Evolutionary conservation across 805 yeast genomes (phyloP).

Genomic region (Torulaspora indica): DNA sequence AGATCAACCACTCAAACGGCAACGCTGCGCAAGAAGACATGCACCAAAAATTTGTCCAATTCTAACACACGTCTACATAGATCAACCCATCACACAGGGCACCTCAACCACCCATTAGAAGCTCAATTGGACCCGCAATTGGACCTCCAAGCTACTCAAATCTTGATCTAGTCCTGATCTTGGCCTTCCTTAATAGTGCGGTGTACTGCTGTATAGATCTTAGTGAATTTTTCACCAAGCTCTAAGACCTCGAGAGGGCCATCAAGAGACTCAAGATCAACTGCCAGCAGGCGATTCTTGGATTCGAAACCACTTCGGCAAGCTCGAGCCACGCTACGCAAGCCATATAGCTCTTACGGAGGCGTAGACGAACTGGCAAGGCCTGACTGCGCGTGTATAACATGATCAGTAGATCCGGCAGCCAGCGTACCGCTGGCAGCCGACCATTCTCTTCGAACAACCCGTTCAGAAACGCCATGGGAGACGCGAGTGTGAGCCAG

Average conservation of each 20-base stretch:
- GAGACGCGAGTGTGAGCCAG: slow-evolving; percentile 28
- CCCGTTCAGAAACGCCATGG: slow-evolving; percentile 51
- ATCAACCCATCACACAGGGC: background rate
- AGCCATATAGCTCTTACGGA: background rate
- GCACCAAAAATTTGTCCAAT: slow-evolving; percentile 36
- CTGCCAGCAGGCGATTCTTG: background rate
- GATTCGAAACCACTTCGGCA: background rate
- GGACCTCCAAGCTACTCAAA: no score
- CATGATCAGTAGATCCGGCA: slow-evolving; percentile 23
- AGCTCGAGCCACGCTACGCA: background rate
- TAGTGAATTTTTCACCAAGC: background rate
- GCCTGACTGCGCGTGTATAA: background rate
- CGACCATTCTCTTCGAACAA: slow-evolving; percentile 58
- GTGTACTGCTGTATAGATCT: background rate
- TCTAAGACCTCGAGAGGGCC: no score
- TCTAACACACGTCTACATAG: slow-evolving; percentile 14
- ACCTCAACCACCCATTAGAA: background rate
- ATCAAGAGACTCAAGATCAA: no score
- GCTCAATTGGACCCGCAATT: no score
- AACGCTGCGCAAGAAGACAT: slow-evolving; percentile 13
- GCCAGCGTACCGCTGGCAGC: slow-evolving; percentile 23
- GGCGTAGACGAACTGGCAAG: background rate
- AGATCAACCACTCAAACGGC: slow-evolving; percentile 16
- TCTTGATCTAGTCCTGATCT: no score
- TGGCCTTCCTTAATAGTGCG: background rate